Evolutionary conservation across 148 eudicot species (phyloP), one percentile per base, ranked within the genome.

Genomic region (Dianthus caryophyllus): DNA sequence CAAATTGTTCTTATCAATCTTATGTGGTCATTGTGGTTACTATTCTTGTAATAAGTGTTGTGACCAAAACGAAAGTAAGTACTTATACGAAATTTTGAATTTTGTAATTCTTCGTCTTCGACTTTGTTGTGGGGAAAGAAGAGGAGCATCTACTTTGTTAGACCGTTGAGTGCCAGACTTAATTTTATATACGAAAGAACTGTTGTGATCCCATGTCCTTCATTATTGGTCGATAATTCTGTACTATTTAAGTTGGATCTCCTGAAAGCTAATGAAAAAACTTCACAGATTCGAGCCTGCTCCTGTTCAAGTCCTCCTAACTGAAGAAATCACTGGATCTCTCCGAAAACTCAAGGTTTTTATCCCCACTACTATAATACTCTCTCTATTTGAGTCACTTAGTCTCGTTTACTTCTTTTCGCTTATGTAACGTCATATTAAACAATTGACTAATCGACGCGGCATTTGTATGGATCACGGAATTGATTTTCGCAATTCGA

Each of bases 241-340:
- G 12, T 22, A 13, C 0, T 2, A n/a, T n/a, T n/a, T 20, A 9
- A 11, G 33, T 58, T 14, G 21, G 16, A 10, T 64, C 5, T 47
- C 10, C n/a, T 60, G 20, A 20, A 51, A 9, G 33, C 16, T 4
- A 17, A 53, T 54, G 43, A 64, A 31, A 69, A 47, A 44, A 57
- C 24, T 31, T 69, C 73, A 62, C 84, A 93, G 98, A 74, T 93
- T 85, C 68, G 78, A 77, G 80, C 96, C 94, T 72, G 96, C 98
- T 22, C 91, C 91, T 26, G 60, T 79, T 71, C 94, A 93, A 81
- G 98, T 93, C 67, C 88, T 93, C 50, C 72, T 93, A 74, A 82
- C 96, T 47, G 98, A 93, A 89, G 98, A 93, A 75, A 85, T 87
- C 51, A 82, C 95, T 39, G 98, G 98, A 68, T 93, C 96, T 21